Evolutionary conservation across 768 basidiomycete species (phyloP).

Genomic region (Chalciporus pseudorubinellus): DNA sequence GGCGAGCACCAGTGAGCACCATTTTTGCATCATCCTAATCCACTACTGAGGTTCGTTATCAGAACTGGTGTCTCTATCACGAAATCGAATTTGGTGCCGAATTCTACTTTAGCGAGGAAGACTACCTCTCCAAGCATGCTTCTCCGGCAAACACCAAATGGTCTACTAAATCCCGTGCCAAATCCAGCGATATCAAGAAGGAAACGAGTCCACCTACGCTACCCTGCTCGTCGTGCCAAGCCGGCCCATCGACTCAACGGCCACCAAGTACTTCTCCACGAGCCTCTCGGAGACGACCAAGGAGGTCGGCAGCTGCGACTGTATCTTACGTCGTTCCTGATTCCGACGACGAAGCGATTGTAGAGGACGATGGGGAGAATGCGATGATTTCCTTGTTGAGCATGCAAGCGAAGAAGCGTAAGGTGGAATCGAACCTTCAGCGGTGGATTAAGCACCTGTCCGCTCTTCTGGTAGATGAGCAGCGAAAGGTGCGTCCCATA

Average conservation of each 20-base stretch:
- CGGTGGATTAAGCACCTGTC: constrained; percentile 68
- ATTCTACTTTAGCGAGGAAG: constrained; percentile 69
- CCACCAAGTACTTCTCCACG: constrained; percentile 23
- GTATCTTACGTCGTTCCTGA: constrained; percentile 67
- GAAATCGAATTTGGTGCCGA: constrained; percentile 64
- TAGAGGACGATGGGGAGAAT: constrained; percentile 36
- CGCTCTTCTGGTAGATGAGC: constrained; percentile 60
- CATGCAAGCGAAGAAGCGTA: constrained; percentile 35
- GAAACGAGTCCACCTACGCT: constrained; percentile 37
- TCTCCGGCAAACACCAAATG: constrained; percentile 23
- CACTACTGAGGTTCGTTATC: background rate
- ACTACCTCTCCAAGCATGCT: constrained; percentile 50
- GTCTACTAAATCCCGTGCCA: constrained; percentile 23
- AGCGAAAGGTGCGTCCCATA: constrained; percentile 53
- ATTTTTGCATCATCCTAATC: background rate
- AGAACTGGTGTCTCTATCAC: constrained; percentile 56
- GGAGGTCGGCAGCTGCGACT: constrained; percentile 50
- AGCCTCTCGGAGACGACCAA: constrained; percentile 51
- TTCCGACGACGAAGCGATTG: constrained; percentile 66
- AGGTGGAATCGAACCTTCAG: constrained; percentile 48
- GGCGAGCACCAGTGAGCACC: constrained; percentile 54
- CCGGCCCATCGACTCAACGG: constrained; percentile 12
- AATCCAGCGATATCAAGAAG: constrained; percentile 38
- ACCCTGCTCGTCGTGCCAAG: constrained; percentile 22
- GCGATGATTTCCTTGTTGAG: constrained; percentile 30